These are phyloP conservation scores for Aurinia saxatilis DNA, from an alignment of 345 rosid genomes.

Conservation along the genomic window DNA sequence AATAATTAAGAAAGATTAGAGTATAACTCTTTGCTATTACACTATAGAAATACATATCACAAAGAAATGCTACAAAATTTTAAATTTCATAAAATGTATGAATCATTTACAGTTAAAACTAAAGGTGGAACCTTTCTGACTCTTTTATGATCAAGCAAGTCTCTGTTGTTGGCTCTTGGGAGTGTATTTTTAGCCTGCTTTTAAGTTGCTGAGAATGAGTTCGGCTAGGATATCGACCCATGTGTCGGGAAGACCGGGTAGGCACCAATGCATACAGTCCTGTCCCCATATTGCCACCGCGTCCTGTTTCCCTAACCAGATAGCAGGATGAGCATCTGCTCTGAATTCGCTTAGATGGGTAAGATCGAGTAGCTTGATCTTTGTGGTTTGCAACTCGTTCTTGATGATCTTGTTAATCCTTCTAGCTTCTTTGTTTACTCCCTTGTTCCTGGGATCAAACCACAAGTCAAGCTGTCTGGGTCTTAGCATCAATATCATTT, in stretches of 20 bases:
- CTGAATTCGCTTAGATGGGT: conserved; percentile 78
- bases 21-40: neutral
- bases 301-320: conserved; percentile 89
- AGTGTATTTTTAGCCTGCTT: conserved; percentile 18
- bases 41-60: neutral
- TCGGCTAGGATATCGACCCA: conserved; percentile 82
- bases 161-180: neutral
- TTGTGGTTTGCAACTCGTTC: conserved; percentile 37
- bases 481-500: conserved; percentile 24
- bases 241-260: conserved; percentile 90
- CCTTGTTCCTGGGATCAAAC: conserved; percentile 89
- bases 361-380: conserved; percentile 58
- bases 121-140: conserved; percentile 4
- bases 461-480: conserved; percentile 81
- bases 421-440: conserved; percentile 87
- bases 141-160: neutral
- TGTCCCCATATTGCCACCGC: conserved; percentile 91
- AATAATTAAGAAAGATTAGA: neutral
- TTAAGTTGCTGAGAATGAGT: conserved; percentile 30
- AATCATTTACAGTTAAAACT: conserved; percentile 20
- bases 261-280: conserved; percentile 99
- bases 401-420: conserved; percentile 46
- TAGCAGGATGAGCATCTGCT: conserved; percentile 95
- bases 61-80: neutral
- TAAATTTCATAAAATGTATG: neutral